These are phyloP conservation scores for Calocybe cyanea DNA, from an alignment of 768 basidiomycete genomes.

Conservation along the genomic window DNA sequence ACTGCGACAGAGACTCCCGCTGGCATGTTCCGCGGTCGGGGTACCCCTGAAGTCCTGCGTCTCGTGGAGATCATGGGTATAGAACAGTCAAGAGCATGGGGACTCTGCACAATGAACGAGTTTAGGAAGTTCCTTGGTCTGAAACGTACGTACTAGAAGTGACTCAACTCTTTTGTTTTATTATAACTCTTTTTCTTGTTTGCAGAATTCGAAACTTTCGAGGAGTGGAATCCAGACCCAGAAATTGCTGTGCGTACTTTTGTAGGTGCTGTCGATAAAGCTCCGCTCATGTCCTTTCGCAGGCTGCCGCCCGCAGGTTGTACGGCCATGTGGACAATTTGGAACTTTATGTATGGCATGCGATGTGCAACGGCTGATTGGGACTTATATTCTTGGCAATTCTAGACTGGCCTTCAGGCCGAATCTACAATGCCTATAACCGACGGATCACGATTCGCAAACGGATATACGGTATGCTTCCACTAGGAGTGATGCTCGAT, in stretches of 20 bases:
- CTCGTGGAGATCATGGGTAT: constrained; percentile 57
- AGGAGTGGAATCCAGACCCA: constrained; percentile 52
- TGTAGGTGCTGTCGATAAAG: not conserved
- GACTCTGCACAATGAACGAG: constrained; percentile 54
- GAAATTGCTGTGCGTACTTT: constrained; percentile 35
- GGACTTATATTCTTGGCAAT: not conserved
- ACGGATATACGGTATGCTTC: constrained; percentile 25
- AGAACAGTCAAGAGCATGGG: constrained; percentile 50
- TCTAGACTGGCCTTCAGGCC: constrained; percentile 26
- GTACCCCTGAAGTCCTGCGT: constrained; percentile 41
- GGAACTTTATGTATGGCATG: constrained; percentile 27
- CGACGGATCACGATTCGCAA: constrained; percentile 23
- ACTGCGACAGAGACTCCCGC: constrained; percentile 43
- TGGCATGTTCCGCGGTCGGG: constrained; percentile 42
- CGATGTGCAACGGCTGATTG: not conserved
- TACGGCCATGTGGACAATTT: constrained; percentile 32
- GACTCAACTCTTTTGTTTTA: not conserved
- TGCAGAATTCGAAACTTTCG: constrained; percentile 40
- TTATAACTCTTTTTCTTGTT: no score
- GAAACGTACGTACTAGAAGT: constrained; percentile 26
- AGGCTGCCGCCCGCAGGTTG: constrained; percentile 25
- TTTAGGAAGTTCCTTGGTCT: constrained; percentile 49
- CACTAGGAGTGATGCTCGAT: not conserved
- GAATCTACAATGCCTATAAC: constrained; percentile 29
- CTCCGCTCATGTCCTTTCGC: not conserved